These are phyloP conservation scores for Schizothecium vesticola DNA, from an alignment of 495 filamentous ascomycete species.

Conservation along the genomic window DNA sequence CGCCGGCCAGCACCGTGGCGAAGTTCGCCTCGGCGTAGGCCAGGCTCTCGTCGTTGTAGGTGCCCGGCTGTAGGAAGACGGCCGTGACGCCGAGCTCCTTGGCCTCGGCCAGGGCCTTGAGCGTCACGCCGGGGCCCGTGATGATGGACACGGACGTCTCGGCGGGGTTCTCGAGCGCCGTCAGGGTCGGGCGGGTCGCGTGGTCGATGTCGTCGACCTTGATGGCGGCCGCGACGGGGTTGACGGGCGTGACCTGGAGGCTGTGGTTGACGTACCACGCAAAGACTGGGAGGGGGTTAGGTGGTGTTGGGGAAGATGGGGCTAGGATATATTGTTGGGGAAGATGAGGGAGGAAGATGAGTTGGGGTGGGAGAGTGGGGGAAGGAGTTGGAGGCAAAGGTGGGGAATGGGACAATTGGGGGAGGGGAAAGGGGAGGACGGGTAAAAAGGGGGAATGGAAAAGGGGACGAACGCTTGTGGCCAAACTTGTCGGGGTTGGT, in stretches of 20 bases:
- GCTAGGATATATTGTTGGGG: background rate
- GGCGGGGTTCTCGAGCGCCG: constrained; percentile 54
- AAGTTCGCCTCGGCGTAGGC: constrained; percentile 61
- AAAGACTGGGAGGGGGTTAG: constrained; percentile 59
- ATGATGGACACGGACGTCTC: constrained; percentile 80
- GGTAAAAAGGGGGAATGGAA: background rate
- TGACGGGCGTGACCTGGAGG: constrained; percentile 76
- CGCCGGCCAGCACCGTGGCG: constrained; percentile 62
- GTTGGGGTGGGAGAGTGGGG: no score
- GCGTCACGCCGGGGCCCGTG: constrained; percentile 74
- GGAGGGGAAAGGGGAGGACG: no score
- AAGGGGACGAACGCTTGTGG: constrained; percentile 62
- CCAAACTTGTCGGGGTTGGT: constrained; percentile 80
- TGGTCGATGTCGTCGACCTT: constrained; percentile 44
- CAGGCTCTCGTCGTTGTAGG: constrained; percentile 68
- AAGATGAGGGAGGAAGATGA: no score
- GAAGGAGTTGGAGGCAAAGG: background rate
- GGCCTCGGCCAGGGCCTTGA: constrained; percentile 67
- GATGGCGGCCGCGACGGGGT: constrained; percentile 63
- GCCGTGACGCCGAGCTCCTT: constrained; percentile 69
- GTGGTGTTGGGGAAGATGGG: background rate
- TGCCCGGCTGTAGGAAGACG: constrained; percentile 92
- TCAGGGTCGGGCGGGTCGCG: constrained; percentile 60
- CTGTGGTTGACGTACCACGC: constrained; percentile 77
- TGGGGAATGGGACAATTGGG: background rate